phyloP scores from a whole-genome alignment of 108 stramenopile genomes.

The Aurantiochytrium sp. region DNA sequence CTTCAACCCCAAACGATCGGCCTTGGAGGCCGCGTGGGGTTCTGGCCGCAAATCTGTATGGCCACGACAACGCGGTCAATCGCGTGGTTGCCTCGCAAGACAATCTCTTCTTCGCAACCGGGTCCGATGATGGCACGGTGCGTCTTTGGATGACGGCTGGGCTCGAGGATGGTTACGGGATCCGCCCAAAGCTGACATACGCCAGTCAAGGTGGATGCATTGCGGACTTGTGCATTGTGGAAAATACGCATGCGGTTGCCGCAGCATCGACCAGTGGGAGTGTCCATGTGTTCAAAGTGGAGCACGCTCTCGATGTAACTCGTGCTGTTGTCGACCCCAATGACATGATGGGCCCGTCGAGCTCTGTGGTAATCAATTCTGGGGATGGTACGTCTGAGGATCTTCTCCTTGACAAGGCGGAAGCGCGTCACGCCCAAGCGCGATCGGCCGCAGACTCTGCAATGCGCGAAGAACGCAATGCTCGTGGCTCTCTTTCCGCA shows the following conservation, averaged over 20 bases:
- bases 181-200: neutral
- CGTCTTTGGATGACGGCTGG: slow-evolving; percentile 3
- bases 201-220: slow-evolving; percentile 15
- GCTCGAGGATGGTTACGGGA: neutral
- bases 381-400: neutral
- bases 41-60: neutral
- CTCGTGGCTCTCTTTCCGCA: neutral
- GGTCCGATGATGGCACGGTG: neutral
- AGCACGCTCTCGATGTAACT: neutral
- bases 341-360: neutral
- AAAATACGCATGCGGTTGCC: neutral
- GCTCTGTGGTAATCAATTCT: neutral
- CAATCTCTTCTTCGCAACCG: neutral
- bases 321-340: neutral
- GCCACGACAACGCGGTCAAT: neutral
- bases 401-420: neutral
- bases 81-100: neutral
- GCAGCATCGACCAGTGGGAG: neutral
- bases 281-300: neutral
- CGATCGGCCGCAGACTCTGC: neutral
- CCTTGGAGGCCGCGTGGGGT: slow-evolving; percentile 9
- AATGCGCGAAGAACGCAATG: neutral
- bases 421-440: neutral
- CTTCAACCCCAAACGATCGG: neutral
- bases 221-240: neutral